Conservation (phyloP, 1,139 yeast species). For the Debaryomyces fabryi region DNA sequence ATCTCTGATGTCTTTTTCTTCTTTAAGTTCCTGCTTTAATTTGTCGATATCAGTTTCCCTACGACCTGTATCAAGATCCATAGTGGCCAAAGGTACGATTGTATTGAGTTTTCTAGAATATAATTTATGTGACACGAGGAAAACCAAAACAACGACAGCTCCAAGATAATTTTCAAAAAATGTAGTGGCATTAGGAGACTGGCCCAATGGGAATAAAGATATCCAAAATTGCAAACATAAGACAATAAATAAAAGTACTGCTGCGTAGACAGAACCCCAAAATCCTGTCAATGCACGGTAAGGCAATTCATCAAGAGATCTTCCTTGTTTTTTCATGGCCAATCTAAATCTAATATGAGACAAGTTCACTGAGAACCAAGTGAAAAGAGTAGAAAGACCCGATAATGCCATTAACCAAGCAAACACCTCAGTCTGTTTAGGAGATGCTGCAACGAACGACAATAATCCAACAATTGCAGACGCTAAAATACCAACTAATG, state of each 20-base stretch:
- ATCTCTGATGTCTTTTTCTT: slow-evolving; percentile 34
- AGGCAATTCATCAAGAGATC: slow-evolving; percentile 38
- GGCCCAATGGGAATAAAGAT: slow-evolving; percentile 40
- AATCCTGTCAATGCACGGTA: slow-evolving; percentile 42
- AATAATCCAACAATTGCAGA: slow-evolving; percentile 42
- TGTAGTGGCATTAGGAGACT: slow-evolving; percentile 28
- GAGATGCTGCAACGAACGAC: slow-evolving; percentile 45
- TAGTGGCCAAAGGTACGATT: slow-evolving; percentile 31
- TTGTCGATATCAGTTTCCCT: slow-evolving; percentile 41
- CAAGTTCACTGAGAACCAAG: slow-evolving; percentile 46
- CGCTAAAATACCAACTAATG: slow-evolving; percentile 40
- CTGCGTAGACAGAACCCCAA: slow-evolving; percentile 40
- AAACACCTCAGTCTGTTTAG: slow-evolving; percentile 39
- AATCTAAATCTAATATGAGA: slow-evolving; percentile 43
- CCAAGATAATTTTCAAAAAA: slow-evolving; percentile 42
- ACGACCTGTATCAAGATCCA: slow-evolving; percentile 45
- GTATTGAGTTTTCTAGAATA: slow-evolving; percentile 31
- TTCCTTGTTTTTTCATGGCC: slow-evolving; percentile 35
- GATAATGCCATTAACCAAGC: slow-evolving; percentile 46
- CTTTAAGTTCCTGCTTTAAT: slow-evolving; percentile 39
- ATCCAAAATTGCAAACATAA: slow-evolving; percentile 47
- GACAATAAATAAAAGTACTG: slow-evolving; percentile 32
- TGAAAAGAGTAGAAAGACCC: slow-evolving; percentile 45
- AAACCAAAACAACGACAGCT: slow-evolving; percentile 34
- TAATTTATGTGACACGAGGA: slow-evolving; percentile 39